Base-by-base conservation (phyloP, 169 alveolate species). In the Cryptosporidium muris region DNA sequence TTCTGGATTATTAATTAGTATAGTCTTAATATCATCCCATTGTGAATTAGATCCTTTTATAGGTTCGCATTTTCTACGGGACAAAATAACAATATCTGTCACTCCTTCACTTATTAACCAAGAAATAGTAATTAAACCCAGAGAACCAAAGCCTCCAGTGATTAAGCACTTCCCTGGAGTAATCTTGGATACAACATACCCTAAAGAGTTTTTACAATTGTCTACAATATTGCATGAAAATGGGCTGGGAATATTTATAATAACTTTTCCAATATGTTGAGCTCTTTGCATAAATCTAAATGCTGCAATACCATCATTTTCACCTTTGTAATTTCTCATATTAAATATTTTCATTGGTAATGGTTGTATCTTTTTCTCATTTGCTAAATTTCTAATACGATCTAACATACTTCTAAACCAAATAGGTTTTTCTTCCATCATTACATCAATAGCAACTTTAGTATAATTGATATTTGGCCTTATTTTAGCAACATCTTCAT, bases 41-140 rank as follows among this genome's bases (percentile, higher is more conserved):
- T 36, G 45, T 3, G 82, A 67, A 40, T 52, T 45, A n/a, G n/a
- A n/a, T n/a, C n/a, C n/a, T n/a, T n/a, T n/a, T n/a, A n/a, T n/a
- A n/a, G n/a, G n/a, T n/a, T n/a, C n/a, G n/a, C n/a, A n/a, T n/a
- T n/a, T n/a, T 43, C 16, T 74, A 40, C 82, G 38, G 14, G 68
- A 43, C 6, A 74, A 25, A 12, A 74, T 60, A n/a, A 89, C 81
- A 51, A 91, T 58, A 34, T 85, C 67, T 42, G 63, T 63, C 12
- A 90, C 91, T 1, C 93, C 94, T 65, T 82, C 89, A 63, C 67
- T 91, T 38, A 91, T 88, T 25, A 91, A 63, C 92, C 92, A 91
- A 11, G 65, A 65, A 37, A 91, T 88, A 38, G 90, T 63, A 48
- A 88, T 88, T 34, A 90, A 42, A 4, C 93, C 93, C 7, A 90